These are phyloP conservation scores for Arxiozyma heterogenica DNA, from an alignment of 1,139 yeast genomes.

Conservation along the genomic window DNA sequence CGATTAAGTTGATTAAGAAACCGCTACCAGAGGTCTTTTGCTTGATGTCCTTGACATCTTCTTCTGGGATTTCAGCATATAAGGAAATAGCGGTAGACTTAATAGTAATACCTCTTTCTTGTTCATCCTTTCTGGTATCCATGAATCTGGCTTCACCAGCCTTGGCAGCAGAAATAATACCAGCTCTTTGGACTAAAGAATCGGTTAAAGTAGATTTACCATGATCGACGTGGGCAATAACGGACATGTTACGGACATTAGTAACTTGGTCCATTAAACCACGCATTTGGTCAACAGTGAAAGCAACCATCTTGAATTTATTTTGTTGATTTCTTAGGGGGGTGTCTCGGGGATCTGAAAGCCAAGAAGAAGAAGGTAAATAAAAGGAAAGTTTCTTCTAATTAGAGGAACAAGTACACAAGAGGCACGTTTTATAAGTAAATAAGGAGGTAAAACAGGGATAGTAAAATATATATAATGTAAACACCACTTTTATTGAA, in stretches of 20 bases:
- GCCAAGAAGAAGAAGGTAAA: not conserved
- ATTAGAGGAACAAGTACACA: not conserved
- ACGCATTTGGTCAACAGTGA: constrained; percentile 76
- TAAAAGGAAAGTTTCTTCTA: not conserved
- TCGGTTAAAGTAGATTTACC: constrained; percentile 99
- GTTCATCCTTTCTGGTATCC: constrained; percentile 99
- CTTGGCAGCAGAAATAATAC: constrained; percentile 98
- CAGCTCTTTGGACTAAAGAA: constrained; percentile 97
- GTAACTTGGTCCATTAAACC: constrained; percentile 98
- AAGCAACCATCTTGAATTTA: constrained; percentile 32
- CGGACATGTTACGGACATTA: constrained; percentile 99
- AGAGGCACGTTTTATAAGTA: not conserved
- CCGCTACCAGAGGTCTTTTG: constrained; percentile 93
- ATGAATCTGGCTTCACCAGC: constrained; percentile 99
- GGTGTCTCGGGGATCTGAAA: constrained; percentile 6
- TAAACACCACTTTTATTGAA: not conserved
- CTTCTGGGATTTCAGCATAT: constrained; percentile 82
- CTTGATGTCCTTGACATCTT: constrained; percentile 87
- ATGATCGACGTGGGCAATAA: constrained; percentile 99
- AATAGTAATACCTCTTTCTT: constrained; percentile 97
- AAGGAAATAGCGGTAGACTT: constrained; percentile 98
- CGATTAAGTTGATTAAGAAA: constrained; percentile 95
- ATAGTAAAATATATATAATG: not conserved
- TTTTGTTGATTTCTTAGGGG: constrained; percentile 3
- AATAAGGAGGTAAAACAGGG: not conserved